Conservation (phyloP, 176 grass and related monocot genomes). For the Coix lacrymajobi region DNA sequence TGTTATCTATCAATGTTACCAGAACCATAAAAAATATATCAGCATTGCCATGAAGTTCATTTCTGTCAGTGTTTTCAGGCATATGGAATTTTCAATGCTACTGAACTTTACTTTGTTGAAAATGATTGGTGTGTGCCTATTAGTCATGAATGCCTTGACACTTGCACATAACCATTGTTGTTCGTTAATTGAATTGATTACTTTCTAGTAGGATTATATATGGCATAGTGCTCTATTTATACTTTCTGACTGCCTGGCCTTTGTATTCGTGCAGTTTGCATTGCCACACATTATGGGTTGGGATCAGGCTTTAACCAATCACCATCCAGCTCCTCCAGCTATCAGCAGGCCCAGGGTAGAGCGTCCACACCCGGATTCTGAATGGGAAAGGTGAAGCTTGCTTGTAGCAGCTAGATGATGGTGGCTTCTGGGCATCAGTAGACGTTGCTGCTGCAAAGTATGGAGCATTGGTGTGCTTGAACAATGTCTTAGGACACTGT, state of each 20-base stretch:
- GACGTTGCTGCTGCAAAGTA: not conserved
- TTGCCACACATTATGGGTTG: slow-evolving; percentile 83
- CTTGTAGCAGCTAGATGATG: not conserved
- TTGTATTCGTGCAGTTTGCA: slow-evolving; percentile 47
- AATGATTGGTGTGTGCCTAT: not conserved
- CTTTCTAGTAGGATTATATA: not conserved
- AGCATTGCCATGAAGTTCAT: not conserved
- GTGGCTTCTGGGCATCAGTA: not conserved
- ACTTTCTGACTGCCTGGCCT: not conserved
- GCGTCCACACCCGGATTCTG: slow-evolving; percentile 47
- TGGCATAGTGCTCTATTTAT: not conserved
- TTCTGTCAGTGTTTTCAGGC: not conserved
- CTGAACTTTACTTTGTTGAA: not conserved
- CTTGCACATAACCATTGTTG: not conserved
- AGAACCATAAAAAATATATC: not conserved
- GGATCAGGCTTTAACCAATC: slow-evolving; percentile 43
- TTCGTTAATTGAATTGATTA: not conserved
- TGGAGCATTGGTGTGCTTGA: slow-evolving; percentile 2
- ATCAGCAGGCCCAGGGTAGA: slow-evolving; percentile 35
- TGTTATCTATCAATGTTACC: not conserved
- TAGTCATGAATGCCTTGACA: not conserved
- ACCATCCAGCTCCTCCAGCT: slow-evolving; percentile 13
- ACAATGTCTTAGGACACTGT: not conserved
- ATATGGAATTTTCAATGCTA: not conserved
- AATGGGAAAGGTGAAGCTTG: slow-evolving; percentile 65